Base-by-base conservation (phyloP, 139 green algal species). In the Chlorella sp. region DNA sequence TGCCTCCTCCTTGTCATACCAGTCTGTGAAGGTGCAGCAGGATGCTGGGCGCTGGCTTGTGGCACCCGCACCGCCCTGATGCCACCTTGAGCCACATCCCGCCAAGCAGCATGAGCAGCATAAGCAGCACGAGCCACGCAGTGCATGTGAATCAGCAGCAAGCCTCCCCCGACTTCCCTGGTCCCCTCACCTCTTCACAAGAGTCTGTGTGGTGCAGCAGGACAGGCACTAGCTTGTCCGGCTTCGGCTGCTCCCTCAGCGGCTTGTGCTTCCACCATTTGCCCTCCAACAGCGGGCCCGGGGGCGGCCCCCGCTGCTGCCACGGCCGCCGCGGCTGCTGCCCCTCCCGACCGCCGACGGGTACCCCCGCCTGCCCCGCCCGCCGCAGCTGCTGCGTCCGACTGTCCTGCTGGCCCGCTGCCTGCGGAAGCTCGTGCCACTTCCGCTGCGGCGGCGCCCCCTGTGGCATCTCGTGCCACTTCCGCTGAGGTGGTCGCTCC, bases 201-300 rank as follows among this genome's bases (percentile, higher is more conserved):
- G 60, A 77, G 37, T 87, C 36, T 2, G 37, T 87, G 37, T 79
- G 2, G 83, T 87, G 83, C 83, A 87, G 37, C 64, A 87, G 83
- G 5, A n/a, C 26, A 4, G 66, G 39, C 2, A 78, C 37, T 11
- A 87, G 64, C 1, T n/a, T 36, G 61, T 64, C 28, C 2, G 37
- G 30, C 75, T 81, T 81, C 0, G 28, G n/a, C 75, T 81, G 34
- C 34, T 30, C 30, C 34, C 34, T 37, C 34, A 42, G 75, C 4
- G 75, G 75, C 75, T 16, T 36, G 75, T 48, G 75, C 34, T 21
- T 34, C 75, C 75, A 81, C 75, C 75, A 81, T 15, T 53, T 48
- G 75, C 34, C 75, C 16, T 53, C 34, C 75, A 18, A 34, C 75
- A 18, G 69, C 69, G 11, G 75, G 34, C 34, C 15, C 73, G n/a